A percentile compares a stretch with the other conserved stretches of the same genome.
phyloP scores from a whole-genome alignment of 2,329 filamentous ascomycete species.

The Aspergillus niger region DNA sequence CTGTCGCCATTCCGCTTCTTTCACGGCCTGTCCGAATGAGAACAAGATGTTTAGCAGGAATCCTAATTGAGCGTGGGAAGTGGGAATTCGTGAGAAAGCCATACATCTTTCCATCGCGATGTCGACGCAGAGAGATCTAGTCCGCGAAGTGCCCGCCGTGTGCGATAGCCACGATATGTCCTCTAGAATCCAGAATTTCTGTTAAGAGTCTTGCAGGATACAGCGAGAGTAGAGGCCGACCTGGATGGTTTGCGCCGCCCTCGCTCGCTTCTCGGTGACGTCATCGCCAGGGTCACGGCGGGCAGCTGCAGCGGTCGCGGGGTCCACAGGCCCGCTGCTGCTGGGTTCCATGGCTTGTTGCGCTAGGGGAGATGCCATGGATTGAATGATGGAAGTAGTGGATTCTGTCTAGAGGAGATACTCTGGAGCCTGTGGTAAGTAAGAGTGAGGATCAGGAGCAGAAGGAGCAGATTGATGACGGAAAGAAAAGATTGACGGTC shows the following conservation, averaged over 20 bases:
- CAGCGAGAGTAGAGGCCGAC: neutral
- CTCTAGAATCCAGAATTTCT: neutral
- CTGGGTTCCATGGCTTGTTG: neutral
- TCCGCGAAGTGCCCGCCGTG: slow-evolving; percentile 8
- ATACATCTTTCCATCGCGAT: slow-evolving; percentile 67
- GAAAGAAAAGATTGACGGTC: neutral
- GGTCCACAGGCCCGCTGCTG: neutral
- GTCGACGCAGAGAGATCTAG: slow-evolving; percentile 2
- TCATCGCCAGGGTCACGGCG: neutral
- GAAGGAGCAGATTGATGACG: neutral
- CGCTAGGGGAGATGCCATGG: neutral
- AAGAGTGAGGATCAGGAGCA: neutral
- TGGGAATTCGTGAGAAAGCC: neutral
- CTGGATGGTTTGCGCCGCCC: slow-evolving; percentile 7
- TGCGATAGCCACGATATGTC: slow-evolving; percentile 11
- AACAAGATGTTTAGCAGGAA: neutral
- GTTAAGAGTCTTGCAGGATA: neutral
- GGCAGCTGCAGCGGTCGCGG: neutral
- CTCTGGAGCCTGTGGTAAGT: neutral
- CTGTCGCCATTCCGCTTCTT: slow-evolving; percentile 59
- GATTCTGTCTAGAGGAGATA: no score
- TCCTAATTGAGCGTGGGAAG: no score
- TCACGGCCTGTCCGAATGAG: slow-evolving; percentile 46
- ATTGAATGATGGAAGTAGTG: neutral
- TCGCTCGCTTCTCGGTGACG: slow-evolving; percentile 2